Conservation (phyloP, 495 filamentous ascomycete species). For the Aspergillus sclerotioniger region DNA sequence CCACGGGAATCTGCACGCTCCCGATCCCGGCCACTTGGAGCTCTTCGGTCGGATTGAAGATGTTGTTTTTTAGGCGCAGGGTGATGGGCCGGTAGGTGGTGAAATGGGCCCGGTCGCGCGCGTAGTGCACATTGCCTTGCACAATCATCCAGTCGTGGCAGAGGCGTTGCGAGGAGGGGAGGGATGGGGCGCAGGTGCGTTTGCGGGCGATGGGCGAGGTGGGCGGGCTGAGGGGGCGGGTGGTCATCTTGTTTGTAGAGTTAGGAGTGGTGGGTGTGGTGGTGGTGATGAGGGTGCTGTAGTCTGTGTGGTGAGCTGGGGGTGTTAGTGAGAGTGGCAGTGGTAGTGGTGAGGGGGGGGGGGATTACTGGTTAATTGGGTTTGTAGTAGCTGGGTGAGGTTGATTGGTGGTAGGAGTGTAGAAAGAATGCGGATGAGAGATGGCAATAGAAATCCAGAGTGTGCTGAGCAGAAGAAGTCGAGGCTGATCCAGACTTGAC, state of each 20-base stretch:
- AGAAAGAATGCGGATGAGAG: no score
- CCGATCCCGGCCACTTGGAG: slow-evolving; percentile 26
- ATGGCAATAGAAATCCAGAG: no score
- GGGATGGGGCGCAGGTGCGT: slow-evolving; percentile 1
- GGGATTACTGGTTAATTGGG: no score
- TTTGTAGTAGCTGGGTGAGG: no score
- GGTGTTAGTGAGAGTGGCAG: neutral
- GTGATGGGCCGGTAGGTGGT: slow-evolving; percentile 23
- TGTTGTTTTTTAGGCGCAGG: slow-evolving; percentile 17
- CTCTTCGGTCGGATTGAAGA: slow-evolving; percentile 26
- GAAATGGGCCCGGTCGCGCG: slow-evolving; percentile 27
- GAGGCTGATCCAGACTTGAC: no score
- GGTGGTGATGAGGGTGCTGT: neutral
- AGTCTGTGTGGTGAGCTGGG: no score
- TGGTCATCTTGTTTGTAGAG: neutral
- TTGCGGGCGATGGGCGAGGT: slow-evolving; percentile 2
- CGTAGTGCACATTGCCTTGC: slow-evolving; percentile 32
- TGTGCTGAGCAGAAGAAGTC: no score
- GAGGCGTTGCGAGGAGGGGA: slow-evolving; percentile 6
- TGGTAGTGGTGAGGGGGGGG: no score
- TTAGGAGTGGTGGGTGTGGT: neutral
- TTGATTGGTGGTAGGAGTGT: no score
- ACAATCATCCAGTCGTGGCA: slow-evolving; percentile 34
- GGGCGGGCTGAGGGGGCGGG: neutral
- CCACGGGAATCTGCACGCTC: slow-evolving; percentile 22